These are phyloP conservation scores for Pterulicium gracile DNA, from an alignment of 1,284 basidiomycete genomes.

Conservation along the genomic window DNA sequence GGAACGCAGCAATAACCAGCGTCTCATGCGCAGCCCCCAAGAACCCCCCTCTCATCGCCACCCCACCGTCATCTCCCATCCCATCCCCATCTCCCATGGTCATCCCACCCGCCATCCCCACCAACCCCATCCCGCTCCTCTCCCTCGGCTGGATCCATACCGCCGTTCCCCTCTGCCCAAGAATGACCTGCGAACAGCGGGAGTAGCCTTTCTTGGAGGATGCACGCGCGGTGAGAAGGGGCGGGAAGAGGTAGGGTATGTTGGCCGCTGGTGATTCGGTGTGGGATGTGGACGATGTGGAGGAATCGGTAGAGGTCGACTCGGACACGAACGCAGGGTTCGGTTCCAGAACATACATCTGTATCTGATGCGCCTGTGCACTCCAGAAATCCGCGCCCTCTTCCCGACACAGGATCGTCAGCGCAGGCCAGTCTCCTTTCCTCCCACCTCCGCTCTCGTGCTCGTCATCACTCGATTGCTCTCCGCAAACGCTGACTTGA, in stretches of 20 bases:
- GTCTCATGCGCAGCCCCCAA: slow-evolving; percentile 24
- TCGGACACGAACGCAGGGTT: slow-evolving; percentile 17
- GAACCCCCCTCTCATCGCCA: slow-evolving; percentile 27
- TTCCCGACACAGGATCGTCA: slow-evolving; percentile 43
- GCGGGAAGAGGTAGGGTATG: slow-evolving; percentile 35
- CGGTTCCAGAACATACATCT: slow-evolving; percentile 32
- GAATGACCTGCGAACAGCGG: slow-evolving; percentile 36
- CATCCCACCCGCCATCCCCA: slow-evolving; percentile 12
- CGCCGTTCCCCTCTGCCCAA: slow-evolving; percentile 43
- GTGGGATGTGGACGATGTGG: slow-evolving; percentile 10
- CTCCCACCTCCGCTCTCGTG: background rate
- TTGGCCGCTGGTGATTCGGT: no score
- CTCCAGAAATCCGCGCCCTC: slow-evolving; percentile 52
- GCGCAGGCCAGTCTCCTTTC: slow-evolving; percentile 12
- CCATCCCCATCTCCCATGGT: slow-evolving; percentile 37
- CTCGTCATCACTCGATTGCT: no score
- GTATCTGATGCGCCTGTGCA: slow-evolving; percentile 32
- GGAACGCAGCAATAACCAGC: slow-evolving; percentile 35
- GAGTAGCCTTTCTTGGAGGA: slow-evolving; percentile 35
- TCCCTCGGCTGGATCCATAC: slow-evolving; percentile 47
- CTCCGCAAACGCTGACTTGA: slow-evolving; percentile 15
- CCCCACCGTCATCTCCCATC: slow-evolving; percentile 46
- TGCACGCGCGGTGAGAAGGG: slow-evolving; percentile 23
- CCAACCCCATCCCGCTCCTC: slow-evolving; percentile 24
- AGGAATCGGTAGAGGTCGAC: slow-evolving; percentile 1